Evolutionary conservation across 169 alveolate genomes (phyloP).

Genomic region (Plasmodium relictum): DNA sequence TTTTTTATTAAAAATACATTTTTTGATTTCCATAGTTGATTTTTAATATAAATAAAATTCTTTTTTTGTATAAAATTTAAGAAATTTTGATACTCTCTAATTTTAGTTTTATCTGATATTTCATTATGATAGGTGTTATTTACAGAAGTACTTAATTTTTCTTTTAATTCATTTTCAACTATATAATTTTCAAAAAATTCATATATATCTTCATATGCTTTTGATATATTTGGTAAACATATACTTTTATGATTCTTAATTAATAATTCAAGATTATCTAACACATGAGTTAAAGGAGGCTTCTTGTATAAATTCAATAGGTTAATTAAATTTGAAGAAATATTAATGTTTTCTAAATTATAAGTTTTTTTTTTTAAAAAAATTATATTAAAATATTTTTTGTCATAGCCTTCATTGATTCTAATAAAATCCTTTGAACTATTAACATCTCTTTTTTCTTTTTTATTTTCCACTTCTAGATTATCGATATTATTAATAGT

Average conservation of each 20-base stretch:
- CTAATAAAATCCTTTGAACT: conserved; percentile 27
- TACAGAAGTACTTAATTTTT: not conserved
- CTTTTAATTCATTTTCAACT: not conserved
- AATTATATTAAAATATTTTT: conserved; percentile 44
- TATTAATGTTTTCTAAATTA: conserved; percentile 27
- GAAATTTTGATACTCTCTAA: conserved; percentile 13
- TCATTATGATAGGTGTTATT: not conserved
- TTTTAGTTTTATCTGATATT: not conserved
- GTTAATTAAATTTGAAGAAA: conserved; percentile 13
- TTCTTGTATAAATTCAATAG: conserved; percentile 20
- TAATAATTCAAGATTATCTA: conserved; percentile 36
- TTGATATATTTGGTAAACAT: conserved; percentile 30
- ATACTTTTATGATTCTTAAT: conserved; percentile 10
- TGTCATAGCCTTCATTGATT: conserved; percentile 64
- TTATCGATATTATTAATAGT: not conserved
- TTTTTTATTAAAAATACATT: conserved; percentile 23
- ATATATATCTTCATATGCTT: conserved; percentile 60
- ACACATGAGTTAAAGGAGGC: conserved; percentile 39
- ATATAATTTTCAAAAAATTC: conserved; percentile 64
- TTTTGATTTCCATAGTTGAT: conserved; percentile 50
- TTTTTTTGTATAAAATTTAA: conserved; percentile 28
- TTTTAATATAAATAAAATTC: conserved; percentile 52
- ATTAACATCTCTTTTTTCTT: not conserved
- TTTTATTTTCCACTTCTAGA: not conserved
- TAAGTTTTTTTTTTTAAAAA: conserved; percentile 48